Evolutionary conservation across 805 yeast species (phyloP).

Genomic region (Nakazawaea wickerhamii): DNA sequence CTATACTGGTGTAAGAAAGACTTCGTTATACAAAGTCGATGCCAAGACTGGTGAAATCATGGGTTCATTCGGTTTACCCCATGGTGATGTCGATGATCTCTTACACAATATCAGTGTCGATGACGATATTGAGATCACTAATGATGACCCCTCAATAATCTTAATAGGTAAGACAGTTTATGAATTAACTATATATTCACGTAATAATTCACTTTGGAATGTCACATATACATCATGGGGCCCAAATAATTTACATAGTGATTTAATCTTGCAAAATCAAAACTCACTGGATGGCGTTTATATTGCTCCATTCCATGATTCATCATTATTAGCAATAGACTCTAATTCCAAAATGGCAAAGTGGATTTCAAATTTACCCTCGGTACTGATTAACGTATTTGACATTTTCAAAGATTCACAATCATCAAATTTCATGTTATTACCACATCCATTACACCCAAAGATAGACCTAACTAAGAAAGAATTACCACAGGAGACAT

Average conservation of each 20-base stretch:
- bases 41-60: constrained; percentile 68
- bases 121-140: constrained; percentile 13
- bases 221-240: constrained; percentile 88
- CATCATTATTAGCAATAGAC: constrained; percentile 71
- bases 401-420: constrained; percentile 49
- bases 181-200: constrained; percentile 72
- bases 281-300: constrained; percentile 67
- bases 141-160: constrained; percentile 28
- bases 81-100: constrained; percentile 17
- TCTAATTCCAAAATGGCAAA: constrained; percentile 60
- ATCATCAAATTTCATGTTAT: constrained; percentile 37
- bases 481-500: constrained; percentile 38
- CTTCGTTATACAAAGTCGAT: constrained; percentile 72
- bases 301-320: constrained; percentile 81
- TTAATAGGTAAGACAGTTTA: constrained; percentile 69
- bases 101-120: constrained; percentile 15
- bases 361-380: constrained; percentile 75
- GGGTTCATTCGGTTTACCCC: constrained; percentile 57
- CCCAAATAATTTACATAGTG: constrained; percentile 74
- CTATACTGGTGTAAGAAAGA: constrained; percentile 78
- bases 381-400: constrained; percentile 70
- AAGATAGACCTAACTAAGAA: constrained; percentile 20
- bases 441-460: constrained; percentile 65
- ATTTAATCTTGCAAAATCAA: constrained; percentile 41
- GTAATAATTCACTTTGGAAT: constrained; percentile 65